These are phyloP conservation scores for Neospora caninum DNA, from an alignment of 169 alveolate species.

Conservation along the genomic window DNA sequence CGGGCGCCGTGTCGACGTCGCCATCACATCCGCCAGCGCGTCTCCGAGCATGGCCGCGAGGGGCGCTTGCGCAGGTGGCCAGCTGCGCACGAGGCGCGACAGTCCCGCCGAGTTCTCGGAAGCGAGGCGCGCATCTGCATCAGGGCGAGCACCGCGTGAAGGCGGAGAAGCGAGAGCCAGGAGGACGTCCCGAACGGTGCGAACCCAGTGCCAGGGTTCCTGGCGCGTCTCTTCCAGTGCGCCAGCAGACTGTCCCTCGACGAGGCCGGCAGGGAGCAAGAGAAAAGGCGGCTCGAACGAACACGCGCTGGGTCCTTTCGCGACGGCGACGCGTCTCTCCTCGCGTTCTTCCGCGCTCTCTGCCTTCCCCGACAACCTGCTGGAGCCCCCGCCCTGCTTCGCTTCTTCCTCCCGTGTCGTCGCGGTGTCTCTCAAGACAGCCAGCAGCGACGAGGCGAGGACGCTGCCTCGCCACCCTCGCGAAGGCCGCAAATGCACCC, in stretches of 20 bases:
- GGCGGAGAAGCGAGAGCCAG: not conserved
- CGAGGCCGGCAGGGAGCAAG: not conserved
- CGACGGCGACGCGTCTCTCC: not conserved
- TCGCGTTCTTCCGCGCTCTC: not conserved
- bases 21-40: not conserved
- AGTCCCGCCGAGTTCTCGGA: not conserved
- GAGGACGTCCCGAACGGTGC: not conserved
- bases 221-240: not conserved
- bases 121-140: not conserved
- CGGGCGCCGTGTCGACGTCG: not conserved
- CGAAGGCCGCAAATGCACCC: conserved; percentile 25
- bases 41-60: not conserved
- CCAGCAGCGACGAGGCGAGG: not conserved
- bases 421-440: not conserved
- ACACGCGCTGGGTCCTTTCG: not conserved
- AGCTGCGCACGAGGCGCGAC: not conserved
- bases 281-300: not conserved
- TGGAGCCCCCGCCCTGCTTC: not conserved
- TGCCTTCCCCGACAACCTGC: not conserved
- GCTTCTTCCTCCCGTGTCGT: not conserved
- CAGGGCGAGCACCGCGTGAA: not conserved
- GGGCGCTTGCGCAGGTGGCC: not conserved
- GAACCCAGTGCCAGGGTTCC: not conserved
- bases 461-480: conserved; percentile 29
- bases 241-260: not conserved